Evolutionary conservation across 164 flowering plant species (phyloP).

Genomic region (Stephania japonica): DNA sequence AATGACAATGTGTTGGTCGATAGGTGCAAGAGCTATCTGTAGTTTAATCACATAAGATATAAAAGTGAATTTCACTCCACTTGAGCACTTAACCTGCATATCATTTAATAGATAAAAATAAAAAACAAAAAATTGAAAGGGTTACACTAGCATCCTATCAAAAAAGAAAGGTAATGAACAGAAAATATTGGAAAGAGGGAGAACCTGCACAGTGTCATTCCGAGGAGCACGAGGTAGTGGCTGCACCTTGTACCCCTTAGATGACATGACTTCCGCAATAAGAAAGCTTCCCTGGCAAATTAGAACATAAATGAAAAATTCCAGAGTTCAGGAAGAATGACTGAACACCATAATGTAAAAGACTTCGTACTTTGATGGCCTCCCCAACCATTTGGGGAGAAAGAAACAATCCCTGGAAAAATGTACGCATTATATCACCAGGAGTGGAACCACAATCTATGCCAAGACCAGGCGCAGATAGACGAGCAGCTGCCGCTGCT

Average conservation of each 20-base stretch:
- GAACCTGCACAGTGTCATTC: slow-evolving; percentile 81
- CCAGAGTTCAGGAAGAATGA: not conserved
- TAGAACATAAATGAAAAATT: slow-evolving; percentile 4
- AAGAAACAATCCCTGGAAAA: slow-evolving; percentile 79
- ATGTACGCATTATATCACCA: slow-evolving; percentile 69
- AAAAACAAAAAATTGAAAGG: not conserved
- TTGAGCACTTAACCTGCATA: not conserved
- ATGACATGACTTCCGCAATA: slow-evolving; percentile 82
- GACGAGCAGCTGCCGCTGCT: slow-evolving; percentile 77
- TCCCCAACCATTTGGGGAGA: slow-evolving; percentile 92
- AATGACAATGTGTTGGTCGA: not conserved
- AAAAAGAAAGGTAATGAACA: too few relatives aligned
- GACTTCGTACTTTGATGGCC: slow-evolving; percentile 62
- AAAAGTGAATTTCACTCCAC: not conserved
- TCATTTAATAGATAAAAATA: not conserved
- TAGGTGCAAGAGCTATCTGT: not conserved
- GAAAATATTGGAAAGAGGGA: too few relatives aligned
- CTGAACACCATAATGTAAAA: not conserved
- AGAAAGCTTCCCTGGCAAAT: slow-evolving; percentile 54
- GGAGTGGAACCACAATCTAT: slow-evolving; percentile 81
- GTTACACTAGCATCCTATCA: too few relatives aligned
- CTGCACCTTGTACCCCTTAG: slow-evolving; percentile 69
- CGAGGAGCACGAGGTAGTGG: slow-evolving; percentile 67
- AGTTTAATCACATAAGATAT: not conserved
- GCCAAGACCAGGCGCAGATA: slow-evolving; percentile 89